Base-by-base conservation (phyloP, 805 yeast genomes). In the Starmerella stigmatis region DNA sequence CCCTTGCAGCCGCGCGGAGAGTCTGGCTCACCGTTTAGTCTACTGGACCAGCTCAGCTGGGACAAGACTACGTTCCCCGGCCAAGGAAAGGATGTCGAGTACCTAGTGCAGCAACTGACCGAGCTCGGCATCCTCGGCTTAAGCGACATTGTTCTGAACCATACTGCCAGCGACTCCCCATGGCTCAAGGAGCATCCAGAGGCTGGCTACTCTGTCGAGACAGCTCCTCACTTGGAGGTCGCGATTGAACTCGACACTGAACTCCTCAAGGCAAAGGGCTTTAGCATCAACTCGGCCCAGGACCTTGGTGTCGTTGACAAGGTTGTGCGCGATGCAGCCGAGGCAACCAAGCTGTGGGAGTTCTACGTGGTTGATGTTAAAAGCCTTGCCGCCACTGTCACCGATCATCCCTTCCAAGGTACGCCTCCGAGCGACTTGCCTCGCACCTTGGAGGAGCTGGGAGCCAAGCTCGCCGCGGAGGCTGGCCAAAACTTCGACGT, bases 81-180 rank as follows among this genome's bases (percentile, higher is more conserved):
- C 41, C 71, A 72, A 39, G 69, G 69, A 21, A 63, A 66, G 0
- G 79, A 81, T 35, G 84, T 88, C 3, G 58, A 59, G 16, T 42
- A 58, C 4, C 67, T 83, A 59, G 73, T 82, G 4, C 43, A 62
- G 1, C 55, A 60, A 7, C 64, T 81, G 57, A 54, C 65, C 17
- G 65, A 79, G 21, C 70, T 80, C 54, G 74, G 74, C 5, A 71
- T 89, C 48, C 68, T 89, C 33, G 72, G 95, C 0, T 68, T 89
- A 66, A 85, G 96, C 1, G 98, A 89, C 63, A 80, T 92, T 25
- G 97, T 89, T 2, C 79, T 86, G 71, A 89, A 89, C 61, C 98
- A 89, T 60, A 89, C 97, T 0, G 96, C 97, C 2, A 73, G 84
- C 60, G 85, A 89, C 63, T 86, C 97, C 0, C 63, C 57, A 0